Evolutionary conservation across 2,329 filamentous ascomycete species (phyloP).

Genomic region (Fusarium ambrosium): DNA sequence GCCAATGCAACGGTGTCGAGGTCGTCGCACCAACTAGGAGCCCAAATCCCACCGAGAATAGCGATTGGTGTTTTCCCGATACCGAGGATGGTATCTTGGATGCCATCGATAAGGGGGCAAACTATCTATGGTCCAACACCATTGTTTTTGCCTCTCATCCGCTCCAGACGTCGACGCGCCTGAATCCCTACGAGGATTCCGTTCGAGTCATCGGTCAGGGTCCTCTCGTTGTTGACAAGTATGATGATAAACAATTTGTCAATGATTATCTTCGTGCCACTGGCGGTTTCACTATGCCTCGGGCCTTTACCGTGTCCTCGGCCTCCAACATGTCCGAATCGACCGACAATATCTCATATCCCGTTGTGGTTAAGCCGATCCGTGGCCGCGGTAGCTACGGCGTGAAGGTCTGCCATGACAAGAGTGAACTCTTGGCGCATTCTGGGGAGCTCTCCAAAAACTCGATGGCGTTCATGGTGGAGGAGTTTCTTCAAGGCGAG

Average conservation of each 20-base stretch:
- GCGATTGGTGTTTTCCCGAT: conserved; percentile 10
- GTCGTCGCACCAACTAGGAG: not conserved
- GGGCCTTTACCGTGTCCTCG: not conserved
- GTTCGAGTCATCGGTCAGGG: conserved; percentile 4
- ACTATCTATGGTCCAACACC: conserved; percentile 7
- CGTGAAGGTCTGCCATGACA: conserved; percentile 58
- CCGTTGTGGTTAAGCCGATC: conserved; percentile 63
- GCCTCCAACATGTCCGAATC: not conserved
- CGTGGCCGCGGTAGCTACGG: conserved; percentile 64
- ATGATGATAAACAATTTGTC: conserved; percentile 8
- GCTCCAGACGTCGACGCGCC: not conserved
- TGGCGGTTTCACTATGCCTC: conserved; percentile 7
- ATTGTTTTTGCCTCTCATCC: conserved; percentile 10
- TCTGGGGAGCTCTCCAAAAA: not conserved
- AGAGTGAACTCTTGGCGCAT: not conserved
- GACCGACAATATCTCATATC: conserved; percentile 40
- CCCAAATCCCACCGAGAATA: not conserved
- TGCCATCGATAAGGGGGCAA: conserved; percentile 5
- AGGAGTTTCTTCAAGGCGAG: conserved; percentile 61
- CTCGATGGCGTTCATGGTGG: conserved; percentile 54
- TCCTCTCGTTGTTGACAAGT: conserved; percentile 8
- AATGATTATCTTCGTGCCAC: not conserved
- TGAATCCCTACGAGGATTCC: not conserved
- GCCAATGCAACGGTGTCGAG: not conserved
- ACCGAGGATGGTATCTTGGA: conserved; percentile 7